Conservation (phyloP, 495 filamentous ascomycete genomes). For the Aspergillus coremiiformis region DNA sequence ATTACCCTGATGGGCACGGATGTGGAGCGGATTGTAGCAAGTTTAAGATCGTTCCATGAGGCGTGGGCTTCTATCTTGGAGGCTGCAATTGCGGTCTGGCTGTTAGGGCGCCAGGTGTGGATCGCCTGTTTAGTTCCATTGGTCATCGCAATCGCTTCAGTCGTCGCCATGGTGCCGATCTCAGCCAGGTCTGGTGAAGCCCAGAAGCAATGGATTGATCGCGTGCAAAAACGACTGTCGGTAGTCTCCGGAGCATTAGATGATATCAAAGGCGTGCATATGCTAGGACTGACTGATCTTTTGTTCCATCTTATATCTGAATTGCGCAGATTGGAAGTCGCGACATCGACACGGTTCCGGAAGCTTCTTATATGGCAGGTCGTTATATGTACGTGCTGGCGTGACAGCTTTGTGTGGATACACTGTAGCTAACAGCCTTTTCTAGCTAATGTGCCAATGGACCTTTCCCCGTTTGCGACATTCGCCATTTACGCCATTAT, state of each 20-base stretch:
- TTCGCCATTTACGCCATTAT: conserved; percentile 34
- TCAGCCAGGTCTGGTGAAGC: not conserved
- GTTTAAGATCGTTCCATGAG: conserved; percentile 31
- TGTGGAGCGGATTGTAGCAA: conserved; percentile 31
- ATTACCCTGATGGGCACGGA: conserved; percentile 50
- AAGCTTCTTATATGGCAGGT: not conserved
- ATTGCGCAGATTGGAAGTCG: not conserved
- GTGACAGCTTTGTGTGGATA: not conserved
- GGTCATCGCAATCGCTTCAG: conserved; percentile 22
- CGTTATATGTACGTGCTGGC: not conserved
- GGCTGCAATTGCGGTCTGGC: conserved; percentile 40
- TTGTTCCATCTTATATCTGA: not conserved
- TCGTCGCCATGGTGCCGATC: not conserved
- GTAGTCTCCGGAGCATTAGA: conserved; percentile 22
- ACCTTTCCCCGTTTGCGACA: conserved; percentile 26
- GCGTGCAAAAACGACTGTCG: conserved; percentile 35
- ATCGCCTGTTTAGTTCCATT: conserved; percentile 33
- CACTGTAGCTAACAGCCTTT: not conserved
- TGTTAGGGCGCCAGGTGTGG: conserved; percentile 44
- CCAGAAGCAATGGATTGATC: conserved; percentile 41
- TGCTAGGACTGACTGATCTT: conserved; percentile 9
- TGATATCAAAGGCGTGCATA: conserved; percentile 32
- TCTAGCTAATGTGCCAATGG: not conserved
- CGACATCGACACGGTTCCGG: not conserved
- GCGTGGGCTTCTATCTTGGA: conserved; percentile 45